These are phyloP conservation scores for Paspalum vaginatum DNA, from an alignment of 176 grass and related monocot genomes.

Conservation along the genomic window DNA sequence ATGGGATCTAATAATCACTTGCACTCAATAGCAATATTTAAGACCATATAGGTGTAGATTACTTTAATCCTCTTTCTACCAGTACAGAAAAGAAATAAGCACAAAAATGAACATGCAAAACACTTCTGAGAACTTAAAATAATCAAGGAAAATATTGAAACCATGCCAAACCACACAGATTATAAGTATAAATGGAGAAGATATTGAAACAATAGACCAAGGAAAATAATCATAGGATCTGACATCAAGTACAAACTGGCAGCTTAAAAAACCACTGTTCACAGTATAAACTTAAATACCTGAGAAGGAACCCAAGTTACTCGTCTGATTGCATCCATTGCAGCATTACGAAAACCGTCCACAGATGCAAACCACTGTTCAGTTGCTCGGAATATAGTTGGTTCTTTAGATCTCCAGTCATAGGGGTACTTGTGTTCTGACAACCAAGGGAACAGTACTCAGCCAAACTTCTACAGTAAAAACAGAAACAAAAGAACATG, in stretches of 20 bases:
- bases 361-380: constrained; percentile 99
- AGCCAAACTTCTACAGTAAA: constrained; percentile 29
- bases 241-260: not conserved
- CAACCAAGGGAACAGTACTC: constrained; percentile 29
- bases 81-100: constrained; percentile 23
- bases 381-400: constrained; percentile 97
- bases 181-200: constrained; percentile 8
- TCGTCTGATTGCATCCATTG: constrained; percentile 87
- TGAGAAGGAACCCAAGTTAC: constrained; percentile 92
- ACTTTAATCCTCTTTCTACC: constrained; percentile 17
- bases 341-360: constrained; percentile 91
- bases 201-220: constrained; percentile 30
- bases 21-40: constrained; percentile 8
- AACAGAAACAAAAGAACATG: constrained; percentile 17
- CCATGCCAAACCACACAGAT: not conserved
- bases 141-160: too few species aligned
- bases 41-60: constrained; percentile 11
- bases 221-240: constrained; percentile 5
- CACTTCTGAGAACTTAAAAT: not conserved
- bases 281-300: constrained; percentile 55
- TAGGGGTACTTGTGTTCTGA: constrained; percentile 99
- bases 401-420: constrained; percentile 98
- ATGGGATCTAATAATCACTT: constrained; percentile 28
- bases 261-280: not conserved
- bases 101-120: not conserved